phyloP scores from a whole-genome alignment of 2,329 filamentous ascomycete genomes.

The Fusarium mundagurra region DNA sequence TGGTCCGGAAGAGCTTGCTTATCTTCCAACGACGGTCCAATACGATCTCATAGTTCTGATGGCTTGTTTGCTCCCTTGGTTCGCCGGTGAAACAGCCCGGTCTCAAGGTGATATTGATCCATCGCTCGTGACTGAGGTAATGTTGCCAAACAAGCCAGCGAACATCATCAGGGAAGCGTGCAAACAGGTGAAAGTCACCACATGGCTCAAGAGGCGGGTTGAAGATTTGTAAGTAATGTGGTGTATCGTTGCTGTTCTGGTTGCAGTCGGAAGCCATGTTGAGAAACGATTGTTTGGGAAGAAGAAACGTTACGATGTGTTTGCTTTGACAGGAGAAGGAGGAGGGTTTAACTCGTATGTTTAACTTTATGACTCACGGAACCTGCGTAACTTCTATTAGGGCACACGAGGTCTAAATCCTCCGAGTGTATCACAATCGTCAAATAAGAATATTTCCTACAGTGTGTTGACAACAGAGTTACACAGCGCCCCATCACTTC shows the following conservation, averaged over 20 bases:
- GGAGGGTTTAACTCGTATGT: accelerated
- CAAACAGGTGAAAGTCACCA: background rate
- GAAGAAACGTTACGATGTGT: background rate
- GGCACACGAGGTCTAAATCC: background rate
- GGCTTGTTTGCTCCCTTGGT: accelerated
- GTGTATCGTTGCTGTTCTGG: background rate
- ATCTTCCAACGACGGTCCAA: background rate
- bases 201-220: background rate
- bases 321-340: background rate
- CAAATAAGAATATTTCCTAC: background rate
- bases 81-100: accelerated
- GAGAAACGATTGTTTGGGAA: background rate
- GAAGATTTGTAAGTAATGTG: background rate
- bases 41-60: accelerated
- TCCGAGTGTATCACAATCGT: background rate
- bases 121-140: background rate
- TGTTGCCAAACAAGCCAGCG: conserved; percentile 9
- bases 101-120: background rate
- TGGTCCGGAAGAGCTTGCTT: background rate
- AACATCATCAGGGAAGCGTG: background rate
- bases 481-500: background rate
- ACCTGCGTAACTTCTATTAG: background rate
- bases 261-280: background rate
- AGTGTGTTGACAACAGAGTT: background rate
- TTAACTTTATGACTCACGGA: background rate